A percentile compares a stretch with the other conserved stretches of the same genome.
Evolutionary conservation across 2,329 filamentous ascomycete genomes (phyloP).

Genomic region (Nigrospora oryzae): DNA sequence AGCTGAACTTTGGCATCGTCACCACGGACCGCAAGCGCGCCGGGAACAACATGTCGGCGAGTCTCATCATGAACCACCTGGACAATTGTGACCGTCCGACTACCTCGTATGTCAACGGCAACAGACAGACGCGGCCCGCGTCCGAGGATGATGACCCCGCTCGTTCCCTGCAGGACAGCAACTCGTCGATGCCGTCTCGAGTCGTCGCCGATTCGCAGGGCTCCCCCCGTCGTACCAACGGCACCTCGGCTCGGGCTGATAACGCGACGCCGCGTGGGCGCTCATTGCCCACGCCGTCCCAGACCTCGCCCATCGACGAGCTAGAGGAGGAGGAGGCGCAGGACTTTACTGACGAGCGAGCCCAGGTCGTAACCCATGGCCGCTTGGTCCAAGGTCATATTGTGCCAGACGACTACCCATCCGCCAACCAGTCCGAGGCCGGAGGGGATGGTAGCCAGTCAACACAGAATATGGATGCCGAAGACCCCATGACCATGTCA

Average conservation of each 20-base stretch:
- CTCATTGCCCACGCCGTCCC: constrained; percentile 21
- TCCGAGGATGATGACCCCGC: constrained; percentile 14
- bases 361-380: constrained; percentile 83
- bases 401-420: constrained; percentile 87
- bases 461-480: constrained; percentile 34
- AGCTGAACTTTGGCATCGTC: constrained; percentile 96
- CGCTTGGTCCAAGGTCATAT: constrained; percentile 90
- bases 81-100: constrained; percentile 36
- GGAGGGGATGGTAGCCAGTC: constrained; percentile 48
- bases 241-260: constrained; percentile 18
- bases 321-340: constrained; percentile 26
- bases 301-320: constrained; percentile 26
- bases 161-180: constrained; percentile 13
- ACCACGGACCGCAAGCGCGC: constrained; percentile 69
- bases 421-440: constrained; percentile 63
- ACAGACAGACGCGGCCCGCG: constrained; percentile 10
- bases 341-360: constrained; percentile 70
- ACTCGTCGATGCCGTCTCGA: constrained; percentile 15
- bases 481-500: constrained; percentile 76
- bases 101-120: constrained; percentile 14
- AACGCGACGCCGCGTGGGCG: constrained; percentile 15
- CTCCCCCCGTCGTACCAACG: constrained; percentile 30
- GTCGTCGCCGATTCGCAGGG: constrained; percentile 30
- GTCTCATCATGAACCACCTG: constrained; percentile 65
- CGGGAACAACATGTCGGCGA: constrained; percentile 61